phyloP scores from a whole-genome alignment of 306 rosid species.

The Quercus glauca region DNA sequence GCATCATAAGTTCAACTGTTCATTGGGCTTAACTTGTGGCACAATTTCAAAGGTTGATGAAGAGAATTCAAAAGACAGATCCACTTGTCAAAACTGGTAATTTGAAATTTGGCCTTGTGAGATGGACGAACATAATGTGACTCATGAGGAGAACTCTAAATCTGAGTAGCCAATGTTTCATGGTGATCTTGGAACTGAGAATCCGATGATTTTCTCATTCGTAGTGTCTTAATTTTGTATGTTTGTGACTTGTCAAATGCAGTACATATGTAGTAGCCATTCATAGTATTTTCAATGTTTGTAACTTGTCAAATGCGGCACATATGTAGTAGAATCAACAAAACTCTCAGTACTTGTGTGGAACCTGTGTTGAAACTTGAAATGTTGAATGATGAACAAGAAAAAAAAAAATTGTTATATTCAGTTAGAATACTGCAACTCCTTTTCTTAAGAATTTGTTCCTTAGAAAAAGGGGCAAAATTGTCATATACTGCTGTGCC shows the following conservation, averaged over 20 bases:
- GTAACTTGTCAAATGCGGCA: not conserved
- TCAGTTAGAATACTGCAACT: too few relatives aligned
- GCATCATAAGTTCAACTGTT: constrained; percentile 13
- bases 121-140: not conserved
- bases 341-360: not conserved
- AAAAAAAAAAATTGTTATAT: not conserved
- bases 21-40: constrained; percentile 5
- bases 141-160: not conserved
- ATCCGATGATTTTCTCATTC: not conserved
- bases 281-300: not conserved
- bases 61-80: not conserved
- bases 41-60: not conserved
- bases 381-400: not conserved
- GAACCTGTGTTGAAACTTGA: not conserved
- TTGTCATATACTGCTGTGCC: too few relatives aligned
- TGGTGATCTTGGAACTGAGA: not conserved
- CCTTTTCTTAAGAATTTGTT: too few relatives aligned
- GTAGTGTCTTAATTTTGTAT: not conserved
- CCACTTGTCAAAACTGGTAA: not conserved
- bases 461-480: too few relatives aligned
- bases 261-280: not conserved
- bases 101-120: constrained; percentile 9
- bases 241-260: not conserved
- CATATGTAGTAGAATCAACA: not conserved
- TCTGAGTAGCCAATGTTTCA: not conserved